Evolutionary conservation across 371 early-diverging fungal species (phyloP).

Genomic region (Rhizopus delemar): DNA sequence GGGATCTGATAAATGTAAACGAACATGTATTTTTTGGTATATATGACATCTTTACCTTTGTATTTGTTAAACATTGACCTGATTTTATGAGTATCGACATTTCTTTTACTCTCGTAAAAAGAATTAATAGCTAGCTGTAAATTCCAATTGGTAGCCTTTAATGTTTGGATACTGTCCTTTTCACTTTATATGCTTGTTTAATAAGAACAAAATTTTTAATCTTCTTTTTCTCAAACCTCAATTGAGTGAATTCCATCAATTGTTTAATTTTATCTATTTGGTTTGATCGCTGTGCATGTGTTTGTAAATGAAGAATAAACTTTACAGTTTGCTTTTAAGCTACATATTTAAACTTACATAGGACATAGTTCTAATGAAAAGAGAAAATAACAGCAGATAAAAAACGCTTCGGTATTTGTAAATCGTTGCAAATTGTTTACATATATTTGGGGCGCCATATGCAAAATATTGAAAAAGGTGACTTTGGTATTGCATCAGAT

Average conservation of each 20-base stretch:
- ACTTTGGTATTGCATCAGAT: too few species aligned
- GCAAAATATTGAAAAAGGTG: too few species aligned
- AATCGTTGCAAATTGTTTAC: too few species aligned
- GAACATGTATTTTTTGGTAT: not conserved
- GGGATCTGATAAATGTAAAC: conserved; percentile 41
- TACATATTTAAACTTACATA: too few species aligned
- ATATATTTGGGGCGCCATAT: too few species aligned
- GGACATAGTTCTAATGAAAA: too few species aligned
- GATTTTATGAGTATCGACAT: conserved; percentile 30
- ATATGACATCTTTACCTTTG: conserved; percentile 52
- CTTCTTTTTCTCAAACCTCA: conserved; percentile 30
- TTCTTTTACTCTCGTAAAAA: conserved; percentile 44
- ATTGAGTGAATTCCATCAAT: conserved; percentile 51
- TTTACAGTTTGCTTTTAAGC: too few species aligned
- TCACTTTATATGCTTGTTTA: conserved; percentile 44
- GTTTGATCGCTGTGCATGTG: not conserved
- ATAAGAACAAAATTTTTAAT: not conserved
- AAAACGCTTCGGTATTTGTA: too few species aligned
- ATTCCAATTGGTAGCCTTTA: conserved; percentile 66
- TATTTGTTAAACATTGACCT: conserved; percentile 66
- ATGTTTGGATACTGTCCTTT: conserved; percentile 48
- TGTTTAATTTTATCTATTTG: conserved; percentile 54
- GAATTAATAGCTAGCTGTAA: conserved; percentile 66
- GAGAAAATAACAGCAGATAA: too few species aligned
- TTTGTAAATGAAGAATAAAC: too few species aligned